Base-by-base conservation (phyloP, 164 flowering plant species). In the Umbellularia californica region DNA sequence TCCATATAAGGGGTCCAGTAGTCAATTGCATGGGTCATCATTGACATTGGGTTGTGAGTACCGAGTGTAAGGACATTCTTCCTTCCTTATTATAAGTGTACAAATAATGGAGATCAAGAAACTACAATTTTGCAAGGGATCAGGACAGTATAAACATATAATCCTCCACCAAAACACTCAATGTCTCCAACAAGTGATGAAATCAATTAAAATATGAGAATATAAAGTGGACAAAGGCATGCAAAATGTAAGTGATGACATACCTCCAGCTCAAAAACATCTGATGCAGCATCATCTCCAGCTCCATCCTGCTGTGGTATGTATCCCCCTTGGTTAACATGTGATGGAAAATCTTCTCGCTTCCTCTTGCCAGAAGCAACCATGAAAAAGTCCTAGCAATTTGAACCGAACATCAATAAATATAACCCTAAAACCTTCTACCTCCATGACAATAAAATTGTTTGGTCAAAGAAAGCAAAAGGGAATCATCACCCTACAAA, bases 301-400 rank as follows among this genome's bases (percentile, higher is more conserved):
- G 98, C 88, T 77, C 99, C 99, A 88, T 95, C 99, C 79, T 93
- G 98, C 78, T 93, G 99, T 11, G 99, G 98, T 41, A 95, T 90
- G 68, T 84, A 90, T 20, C 91, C 92, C 78, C 94, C 87, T 72
- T 80, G 72, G 23, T 79, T 84, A 82, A 81, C 81, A 12, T 85
- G 90, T 64, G 88, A 68, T 76, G 91, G 74, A 76, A 86, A 76
- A 69, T 88, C 95, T 7, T 92, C 98, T 47, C 98, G 89, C 72
- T 93, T 93, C 68, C 99, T 84, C 85, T 95, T 95, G 52, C 92
- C 96, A 82, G 92, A 66, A 66, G 91, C 68, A 75, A 81, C 30
- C 69, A 68, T 72, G 76, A 95, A 90, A 81, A 95, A 89, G 79
- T 95, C 98, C 98, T 95, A 84, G 11, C 77, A 50, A 70, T 4